A percentile compares a stretch with the other conserved stretches of the same genome.
Evolutionary conservation across 2,329 filamentous ascomycete species (phyloP).

Genomic region (Aspergillus sojae): DNA sequence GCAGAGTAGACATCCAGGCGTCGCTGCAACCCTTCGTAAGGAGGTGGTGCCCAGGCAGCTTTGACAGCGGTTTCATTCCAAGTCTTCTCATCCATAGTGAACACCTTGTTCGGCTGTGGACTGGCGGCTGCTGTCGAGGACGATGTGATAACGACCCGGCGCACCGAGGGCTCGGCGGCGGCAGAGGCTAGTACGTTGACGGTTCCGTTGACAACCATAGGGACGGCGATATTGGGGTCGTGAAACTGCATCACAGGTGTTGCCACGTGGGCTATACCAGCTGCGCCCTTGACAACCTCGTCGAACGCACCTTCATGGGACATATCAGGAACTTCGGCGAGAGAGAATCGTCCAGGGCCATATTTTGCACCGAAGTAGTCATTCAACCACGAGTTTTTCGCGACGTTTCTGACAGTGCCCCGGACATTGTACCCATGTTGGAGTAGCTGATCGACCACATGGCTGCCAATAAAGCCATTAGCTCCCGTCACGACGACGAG

Average conservation of each 20-base stretch:
- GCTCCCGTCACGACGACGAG: background rate
- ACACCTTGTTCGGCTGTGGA: background rate
- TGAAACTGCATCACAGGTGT: background rate
- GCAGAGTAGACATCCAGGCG: background rate
- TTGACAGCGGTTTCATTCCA: background rate
- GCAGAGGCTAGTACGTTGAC: background rate
- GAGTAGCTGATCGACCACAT: background rate
- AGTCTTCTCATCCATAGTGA: background rate
- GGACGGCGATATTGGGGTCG: background rate
- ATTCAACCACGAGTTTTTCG: background rate
- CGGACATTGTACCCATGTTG: background rate
- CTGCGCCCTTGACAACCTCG: background rate
- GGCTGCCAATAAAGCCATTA: background rate
- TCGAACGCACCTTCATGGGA: background rate
- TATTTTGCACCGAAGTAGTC: background rate
- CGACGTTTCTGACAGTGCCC: background rate
- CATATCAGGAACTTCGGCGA: background rate
- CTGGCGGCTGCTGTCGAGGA: background rate
- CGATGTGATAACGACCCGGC: background rate
- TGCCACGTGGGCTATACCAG: background rate
- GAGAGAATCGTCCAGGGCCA: background rate
- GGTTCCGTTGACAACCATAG: background rate
- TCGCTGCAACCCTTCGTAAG: background rate
- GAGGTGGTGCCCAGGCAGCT: background rate
- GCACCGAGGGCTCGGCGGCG: background rate